A percentile compares a stretch with the other conserved stretches of the same genome.
Conservation (phyloP, 2,329 filamentous ascomycete genomes). For the Magnaporthiopsis rhizophila region DNA sequence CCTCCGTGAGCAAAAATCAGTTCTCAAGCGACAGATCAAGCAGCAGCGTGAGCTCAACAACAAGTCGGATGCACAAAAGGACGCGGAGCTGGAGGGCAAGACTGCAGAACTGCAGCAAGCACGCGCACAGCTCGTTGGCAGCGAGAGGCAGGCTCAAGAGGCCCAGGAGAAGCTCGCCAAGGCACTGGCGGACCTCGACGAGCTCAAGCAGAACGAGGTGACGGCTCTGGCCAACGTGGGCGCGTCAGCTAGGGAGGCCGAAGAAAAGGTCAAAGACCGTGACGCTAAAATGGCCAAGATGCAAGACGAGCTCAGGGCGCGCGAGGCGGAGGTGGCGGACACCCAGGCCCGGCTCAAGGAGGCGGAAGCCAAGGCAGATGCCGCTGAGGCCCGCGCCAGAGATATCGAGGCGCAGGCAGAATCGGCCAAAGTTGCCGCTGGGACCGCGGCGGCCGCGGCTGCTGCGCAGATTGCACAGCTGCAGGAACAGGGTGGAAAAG, state of each 20-base stretch:
- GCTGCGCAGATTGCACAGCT: constrained; percentile 13
- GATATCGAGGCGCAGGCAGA: constrained; percentile 9
- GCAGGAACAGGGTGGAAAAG: constrained; percentile 25
- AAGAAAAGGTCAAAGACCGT: constrained; percentile 1
- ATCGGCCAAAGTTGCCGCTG: constrained; percentile 10
- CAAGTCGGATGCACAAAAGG: constrained; percentile 69
- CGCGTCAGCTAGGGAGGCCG: constrained; percentile 2
- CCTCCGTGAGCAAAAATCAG: constrained; percentile 79
- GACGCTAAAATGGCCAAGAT: constrained; percentile 1
- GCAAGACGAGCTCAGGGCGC: background rate
- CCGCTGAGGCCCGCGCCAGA: background rate
- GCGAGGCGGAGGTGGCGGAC: constrained; percentile 1
- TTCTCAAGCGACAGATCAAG: constrained; percentile 85
- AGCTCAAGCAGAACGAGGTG: constrained; percentile 12
- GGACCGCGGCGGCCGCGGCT: constrained; percentile 13
- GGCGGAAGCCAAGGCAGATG: background rate
- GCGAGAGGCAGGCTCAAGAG: constrained; percentile 27
- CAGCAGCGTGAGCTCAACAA: constrained; percentile 90
- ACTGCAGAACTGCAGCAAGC: constrained; percentile 44
- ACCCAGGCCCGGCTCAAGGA: background rate
- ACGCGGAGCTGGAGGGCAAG: constrained; percentile 53
- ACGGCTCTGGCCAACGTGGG: constrained; percentile 13
- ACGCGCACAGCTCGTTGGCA: constrained; percentile 20
- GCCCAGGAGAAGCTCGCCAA: constrained; percentile 41
- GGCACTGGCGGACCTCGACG: constrained; percentile 39